Evolutionary conservation across 306 rosid genomes (phyloP).

Genomic region (Pyrus pyrifolia): DNA sequence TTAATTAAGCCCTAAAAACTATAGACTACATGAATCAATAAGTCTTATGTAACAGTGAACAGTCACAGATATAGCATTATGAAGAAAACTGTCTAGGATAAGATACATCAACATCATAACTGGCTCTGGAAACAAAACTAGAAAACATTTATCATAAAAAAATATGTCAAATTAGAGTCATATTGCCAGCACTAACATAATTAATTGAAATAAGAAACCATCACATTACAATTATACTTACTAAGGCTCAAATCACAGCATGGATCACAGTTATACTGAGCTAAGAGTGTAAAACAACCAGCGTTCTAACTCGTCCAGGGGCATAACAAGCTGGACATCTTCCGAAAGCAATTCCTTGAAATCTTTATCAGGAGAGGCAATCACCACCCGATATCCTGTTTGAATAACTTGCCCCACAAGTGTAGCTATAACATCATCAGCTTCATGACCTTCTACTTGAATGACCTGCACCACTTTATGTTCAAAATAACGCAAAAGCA

Average conservation of each 20-base stretch:
- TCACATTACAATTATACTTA: conserved; percentile 35
- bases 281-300: conserved; percentile 89
- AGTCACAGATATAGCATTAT: neutral
- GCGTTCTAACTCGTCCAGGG: conserved; percentile 66
- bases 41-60: neutral
- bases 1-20: neutral
- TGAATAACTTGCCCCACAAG: conserved; percentile 62
- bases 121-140: neutral
- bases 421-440: conserved; percentile 42
- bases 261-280: conserved; percentile 81
- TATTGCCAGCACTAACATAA: neutral
- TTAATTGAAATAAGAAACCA: neutral
- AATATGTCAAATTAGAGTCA: neutral
- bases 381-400: conserved; percentile 53
- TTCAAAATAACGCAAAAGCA: no score
- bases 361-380: conserved; percentile 98
- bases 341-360: conserved; percentile 91
- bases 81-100: neutral
- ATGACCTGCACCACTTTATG: no score
- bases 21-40: neutral
- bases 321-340: conserved; percentile 86
- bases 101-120: neutral
- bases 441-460: no score
- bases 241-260: conserved; percentile 81
- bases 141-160: neutral